These are phyloP conservation scores for Ogataea sp. DNA, from an alignment of 805 yeast genomes.

Conservation along the genomic window DNA sequence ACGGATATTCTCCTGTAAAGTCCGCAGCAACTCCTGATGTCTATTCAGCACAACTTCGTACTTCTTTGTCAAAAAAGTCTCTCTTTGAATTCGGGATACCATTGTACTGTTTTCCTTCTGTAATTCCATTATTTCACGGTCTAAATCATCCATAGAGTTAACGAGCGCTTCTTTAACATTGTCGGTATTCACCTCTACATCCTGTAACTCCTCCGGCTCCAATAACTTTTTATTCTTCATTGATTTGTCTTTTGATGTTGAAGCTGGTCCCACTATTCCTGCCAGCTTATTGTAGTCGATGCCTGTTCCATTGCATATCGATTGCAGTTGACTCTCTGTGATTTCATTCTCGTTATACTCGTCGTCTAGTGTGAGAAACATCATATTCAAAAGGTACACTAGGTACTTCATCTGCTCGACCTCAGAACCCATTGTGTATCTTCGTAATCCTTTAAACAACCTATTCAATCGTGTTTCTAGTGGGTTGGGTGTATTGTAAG, in stretches of 20 bases:
- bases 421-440: not conserved
- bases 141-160: conserved; percentile 4
- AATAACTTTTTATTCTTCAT: not conserved
- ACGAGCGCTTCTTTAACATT: too few species aligned
- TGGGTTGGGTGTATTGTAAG: too few species aligned
- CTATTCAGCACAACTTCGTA: conserved; percentile 19
- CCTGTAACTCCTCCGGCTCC: not conserved
- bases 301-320: conserved; percentile 5
- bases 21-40: conserved; percentile 19
- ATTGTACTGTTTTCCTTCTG: conserved; percentile 20
- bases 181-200: too few species aligned
- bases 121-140: conserved; percentile 9
- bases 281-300: conserved; percentile 8
- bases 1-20: conserved; percentile 9
- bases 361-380: conserved; percentile 21
- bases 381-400: conserved; percentile 16
- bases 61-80: conserved; percentile 20
- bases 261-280: too few species aligned
- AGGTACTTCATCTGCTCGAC: conserved; percentile 8
- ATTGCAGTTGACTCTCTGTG: conserved; percentile 8
- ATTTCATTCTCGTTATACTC: conserved; percentile 17
- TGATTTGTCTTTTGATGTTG: not conserved
- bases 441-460: too few species aligned
- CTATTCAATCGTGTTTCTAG: too few species aligned
- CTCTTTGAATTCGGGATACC: conserved; percentile 23